phyloP scores from a whole-genome alignment of 805 yeast species.

The Jamesozyma lodderae region DNA sequence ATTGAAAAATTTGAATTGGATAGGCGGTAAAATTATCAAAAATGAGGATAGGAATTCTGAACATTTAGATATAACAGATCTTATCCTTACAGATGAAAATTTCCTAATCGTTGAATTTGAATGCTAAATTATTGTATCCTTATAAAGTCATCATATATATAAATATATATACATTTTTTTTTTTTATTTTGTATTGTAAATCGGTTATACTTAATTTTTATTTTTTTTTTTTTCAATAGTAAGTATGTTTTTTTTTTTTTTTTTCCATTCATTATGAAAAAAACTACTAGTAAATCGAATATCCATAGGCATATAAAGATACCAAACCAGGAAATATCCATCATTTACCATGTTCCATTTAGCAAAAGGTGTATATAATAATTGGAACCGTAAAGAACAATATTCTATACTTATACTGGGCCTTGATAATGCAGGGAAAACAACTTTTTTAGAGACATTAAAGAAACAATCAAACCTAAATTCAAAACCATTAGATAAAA shows the following conservation, averaged over 20 bases:
- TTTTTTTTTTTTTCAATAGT: no score
- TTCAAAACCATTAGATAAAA: slow-evolving; percentile 48
- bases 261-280: no score
- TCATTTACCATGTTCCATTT: slow-evolving; percentile 53
- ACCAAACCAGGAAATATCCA: neutral
- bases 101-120: slow-evolving; percentile 26
- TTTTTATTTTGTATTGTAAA: no score
- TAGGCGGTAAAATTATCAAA: slow-evolving; percentile 25
- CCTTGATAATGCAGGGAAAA: slow-evolving; percentile 92
- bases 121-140: slow-evolving; percentile 9
- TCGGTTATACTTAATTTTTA: no score
- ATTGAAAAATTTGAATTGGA: slow-evolving; percentile 26
- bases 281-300: no score
- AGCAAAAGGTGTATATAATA: slow-evolving; percentile 49
- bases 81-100: slow-evolving; percentile 21
- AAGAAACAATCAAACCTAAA: slow-evolving; percentile 44
- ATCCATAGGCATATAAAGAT: neutral
- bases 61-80: slow-evolving; percentile 8
- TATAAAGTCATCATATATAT: neutral
- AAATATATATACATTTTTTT: no score
- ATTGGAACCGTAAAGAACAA: slow-evolving; percentile 53
- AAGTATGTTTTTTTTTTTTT: no score
- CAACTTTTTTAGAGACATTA: slow-evolving; percentile 63
- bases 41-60: slow-evolving; percentile 18
- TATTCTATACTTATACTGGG: slow-evolving; percentile 78